Evolutionary conservation across 2,329 filamentous ascomycete species (phyloP), one percentile per base, ranked within the genome.

Genomic region (Phialocephala subalpina): DNA sequence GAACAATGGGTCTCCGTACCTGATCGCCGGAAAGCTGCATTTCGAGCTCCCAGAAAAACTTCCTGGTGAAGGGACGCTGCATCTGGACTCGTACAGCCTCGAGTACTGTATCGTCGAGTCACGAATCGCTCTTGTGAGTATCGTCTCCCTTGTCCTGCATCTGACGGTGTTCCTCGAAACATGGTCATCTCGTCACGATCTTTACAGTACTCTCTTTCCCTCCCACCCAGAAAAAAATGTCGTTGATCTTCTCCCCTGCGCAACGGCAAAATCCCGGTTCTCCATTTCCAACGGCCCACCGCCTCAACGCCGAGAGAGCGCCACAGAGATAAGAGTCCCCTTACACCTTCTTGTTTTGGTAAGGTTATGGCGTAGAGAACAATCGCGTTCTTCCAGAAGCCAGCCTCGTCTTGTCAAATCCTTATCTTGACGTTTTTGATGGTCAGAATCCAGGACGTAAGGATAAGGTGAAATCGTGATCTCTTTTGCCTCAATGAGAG

Each of bases 11-110:
- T 22, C 29, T 33, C 29, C 25, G 58, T 60, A 36, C 58, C 58
- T 60, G 58, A 60, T 53, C 58, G 45, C 42, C 58, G 29, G 29
- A 33, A 60, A 25, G n/a, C 38, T 59, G 57, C 57, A 59, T 12
- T 25, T 12, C n/a, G 7, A 22, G 8, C 22, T 27, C 45, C 45
- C n/a, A 49, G 40, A 6, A 42, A 42, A 42, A n/a, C 18, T 33
- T 56, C 52, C 16, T 18, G 27, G 27, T 56, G 9, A 29, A 6
- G 47, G 12, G 4, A 22, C 27, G 16, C 27, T 35, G 27, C 52
- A 56, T 53, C 49, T 33, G 25, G 22, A n/a, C 33, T 36, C 35
- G 35, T n/a, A 57, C 55, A 38, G 33, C 52, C 1, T 20, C 18
- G 11, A 22, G 16, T 3, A 12, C 52, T n/a, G 45, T 1, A 22